Base-by-base conservation (phyloP, 2,329 filamentous ascomycete species). In the Apiospora aurea region DNA sequence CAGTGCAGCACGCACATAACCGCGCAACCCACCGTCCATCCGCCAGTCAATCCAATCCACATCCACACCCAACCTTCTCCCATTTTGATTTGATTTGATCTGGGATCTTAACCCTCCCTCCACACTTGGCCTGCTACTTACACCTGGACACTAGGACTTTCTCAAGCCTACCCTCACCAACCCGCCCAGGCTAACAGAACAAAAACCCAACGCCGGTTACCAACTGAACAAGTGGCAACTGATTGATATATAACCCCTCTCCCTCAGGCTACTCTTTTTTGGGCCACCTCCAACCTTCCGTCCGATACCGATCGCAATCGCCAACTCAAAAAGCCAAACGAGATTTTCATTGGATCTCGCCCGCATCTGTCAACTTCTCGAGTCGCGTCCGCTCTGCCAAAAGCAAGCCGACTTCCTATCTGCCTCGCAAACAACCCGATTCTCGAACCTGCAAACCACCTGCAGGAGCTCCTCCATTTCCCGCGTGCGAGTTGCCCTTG, bases 231-330 rank as follows among this genome's bases (percentile, higher is more conserved):
- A 64, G 57, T 64, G 57, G 57, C 57, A 64, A 64, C 57, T 64
- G 57, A 38, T 38, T 18, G 29, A 64, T 64, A 41, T 64, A 38
- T 64, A 38, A 64, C 57, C 57, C 57, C 57, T 64, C 57, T 21
- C 57, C 21, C 57, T 21, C 57, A n/a, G n/a, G 34, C 57, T 64
- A 64, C 34, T 64, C 29, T 64, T 64, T 64, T 64, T 64, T 64
- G 57, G 57, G 34, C 57, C 34, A 64, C 2, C 57, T 64, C 34
- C 57, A 64, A 61, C 34, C 57, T 68, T 47, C 66, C 44, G 66
- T 68, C 66, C 66, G 66, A 47, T 68, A 68, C 46, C 66, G 66
- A 68, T 68, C 66, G 66, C 44, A 68, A 21, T 41, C 29, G 57
- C 57, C 57, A 64, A 64, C 57, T 41, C 57, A 41, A 64, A 64